These are phyloP conservation scores for Coemansia sp. DNA, from an alignment of 192 early-diverging fungal species.

Conservation along the genomic window DNA sequence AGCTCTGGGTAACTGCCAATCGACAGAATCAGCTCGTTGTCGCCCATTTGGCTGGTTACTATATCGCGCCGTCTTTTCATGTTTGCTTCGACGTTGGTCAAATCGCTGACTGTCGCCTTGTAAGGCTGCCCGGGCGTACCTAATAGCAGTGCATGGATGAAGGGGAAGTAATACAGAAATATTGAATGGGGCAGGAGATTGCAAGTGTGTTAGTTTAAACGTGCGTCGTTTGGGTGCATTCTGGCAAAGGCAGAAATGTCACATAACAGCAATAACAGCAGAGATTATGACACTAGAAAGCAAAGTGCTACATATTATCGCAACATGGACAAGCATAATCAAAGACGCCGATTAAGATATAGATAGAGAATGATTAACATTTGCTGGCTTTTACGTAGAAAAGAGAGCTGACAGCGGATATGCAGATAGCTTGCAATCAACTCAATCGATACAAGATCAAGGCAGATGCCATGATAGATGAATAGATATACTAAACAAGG, in stretches of 20 bases:
- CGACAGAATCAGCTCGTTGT: conserved; percentile 74
- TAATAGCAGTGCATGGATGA: conserved; percentile 1
- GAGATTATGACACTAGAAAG: too few species aligned
- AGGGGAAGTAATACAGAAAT: background rate
- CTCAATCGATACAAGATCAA: too few species aligned
- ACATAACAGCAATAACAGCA: too few species aligned
- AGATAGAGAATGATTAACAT: background rate
- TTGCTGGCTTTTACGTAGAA: background rate
- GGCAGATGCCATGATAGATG: too few species aligned
- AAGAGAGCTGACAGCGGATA: too few species aligned
- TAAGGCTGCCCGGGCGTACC: conserved; percentile 91
- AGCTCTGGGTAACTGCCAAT: conserved; percentile 87
- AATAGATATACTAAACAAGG: too few species aligned
- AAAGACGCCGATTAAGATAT: background rate
- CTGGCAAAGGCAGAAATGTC: too few species aligned
- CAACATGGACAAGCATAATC: background rate
- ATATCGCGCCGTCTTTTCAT: conserved; percentile 80
- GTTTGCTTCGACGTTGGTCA: conserved; percentile 81
- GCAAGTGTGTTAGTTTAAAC: too few species aligned
- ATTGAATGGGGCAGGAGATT: background rate
- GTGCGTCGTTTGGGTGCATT: too few species aligned
- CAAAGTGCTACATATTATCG: too few species aligned
- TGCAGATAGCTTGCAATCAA: too few species aligned
- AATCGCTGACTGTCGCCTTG: conserved; percentile 73
- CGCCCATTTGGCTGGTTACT: conserved; percentile 57